Evolutionary conservation across 164 flowering plant genomes (phyloP).

Genomic region (Pachysandra terminalis): DNA sequence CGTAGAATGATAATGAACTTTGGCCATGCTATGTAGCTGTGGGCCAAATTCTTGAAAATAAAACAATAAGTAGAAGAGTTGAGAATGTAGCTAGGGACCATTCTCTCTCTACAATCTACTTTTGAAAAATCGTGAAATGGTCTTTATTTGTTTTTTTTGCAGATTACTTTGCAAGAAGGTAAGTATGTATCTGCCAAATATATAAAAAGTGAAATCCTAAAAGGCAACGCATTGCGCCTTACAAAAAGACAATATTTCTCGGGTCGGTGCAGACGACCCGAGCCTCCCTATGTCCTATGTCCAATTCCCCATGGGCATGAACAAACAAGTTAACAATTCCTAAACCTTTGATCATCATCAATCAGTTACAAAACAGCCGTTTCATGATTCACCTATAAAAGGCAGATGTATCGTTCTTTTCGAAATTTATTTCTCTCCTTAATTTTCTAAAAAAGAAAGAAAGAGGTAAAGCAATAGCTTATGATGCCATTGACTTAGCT

Average conservation of each 20-base stretch:
- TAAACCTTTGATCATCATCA: neutral
- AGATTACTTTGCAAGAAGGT: too few species aligned
- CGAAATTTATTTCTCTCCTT: neutral
- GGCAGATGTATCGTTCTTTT: too few species aligned
- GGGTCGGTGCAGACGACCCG: too few species aligned
- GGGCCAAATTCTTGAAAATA: neutral
- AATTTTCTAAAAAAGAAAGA: neutral
- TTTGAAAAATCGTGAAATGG: too few species aligned
- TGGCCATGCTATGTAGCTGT: neutral
- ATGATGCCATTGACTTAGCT: constrained; percentile 43
- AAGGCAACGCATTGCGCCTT: too few species aligned
- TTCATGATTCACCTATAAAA: too few species aligned
- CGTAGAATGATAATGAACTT: neutral
- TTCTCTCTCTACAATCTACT: too few species aligned
- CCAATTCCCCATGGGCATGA: neutral
- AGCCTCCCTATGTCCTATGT: neutral
- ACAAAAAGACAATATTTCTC: too few species aligned
- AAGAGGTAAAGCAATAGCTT: constrained; percentile 1
- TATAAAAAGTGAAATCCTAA: too few species aligned
- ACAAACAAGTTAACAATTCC: neutral
- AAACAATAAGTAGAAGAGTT: neutral
- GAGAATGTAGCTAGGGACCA: neutral
- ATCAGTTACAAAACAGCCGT: neutral
- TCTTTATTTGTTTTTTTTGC: too few species aligned
- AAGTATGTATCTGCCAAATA: too few species aligned